A percentile compares a stretch with the other conserved stretches of the same genome.
phyloP scores from a whole-genome alignment of 108 stramenopile genomes.

The Nannochloropsis salina region DNA sequence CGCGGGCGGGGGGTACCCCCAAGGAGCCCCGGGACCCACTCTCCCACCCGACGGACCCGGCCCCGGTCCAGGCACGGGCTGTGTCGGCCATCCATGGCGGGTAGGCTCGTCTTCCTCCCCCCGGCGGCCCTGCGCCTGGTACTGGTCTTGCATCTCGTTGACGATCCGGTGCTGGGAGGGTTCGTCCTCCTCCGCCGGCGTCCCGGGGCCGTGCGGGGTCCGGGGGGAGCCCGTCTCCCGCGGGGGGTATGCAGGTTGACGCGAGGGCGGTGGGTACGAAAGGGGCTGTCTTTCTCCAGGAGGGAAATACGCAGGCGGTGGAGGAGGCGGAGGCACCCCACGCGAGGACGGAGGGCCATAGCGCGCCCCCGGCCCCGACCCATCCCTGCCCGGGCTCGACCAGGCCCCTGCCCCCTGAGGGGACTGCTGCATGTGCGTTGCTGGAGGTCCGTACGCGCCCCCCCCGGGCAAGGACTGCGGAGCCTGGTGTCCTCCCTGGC shows the following conservation, averaged over 20 bases:
- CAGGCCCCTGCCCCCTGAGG: not conserved
- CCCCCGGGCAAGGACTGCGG: conserved; percentile 15
- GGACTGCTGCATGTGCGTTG: not conserved
- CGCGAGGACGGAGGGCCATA: conserved; percentile 13
- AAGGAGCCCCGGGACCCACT: too few species aligned
- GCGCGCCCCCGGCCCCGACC: not conserved
- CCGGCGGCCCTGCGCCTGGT: not conserved
- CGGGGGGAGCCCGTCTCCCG: too few species aligned
- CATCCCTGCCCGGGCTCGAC: not conserved
- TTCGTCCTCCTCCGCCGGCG: not conserved
- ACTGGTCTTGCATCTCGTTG: conserved; percentile 12
- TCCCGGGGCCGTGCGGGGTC: too few species aligned
- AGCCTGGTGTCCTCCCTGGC: not conserved
- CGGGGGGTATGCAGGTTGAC: not conserved
- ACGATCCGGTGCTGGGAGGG: not conserved
- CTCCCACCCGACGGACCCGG: too few species aligned
- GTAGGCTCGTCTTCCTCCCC: not conserved
- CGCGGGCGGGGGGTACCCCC: not conserved
- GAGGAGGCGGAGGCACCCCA: too few species aligned
- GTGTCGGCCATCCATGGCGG: too few species aligned
- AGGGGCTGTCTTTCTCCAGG: not conserved
- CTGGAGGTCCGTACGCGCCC: not conserved
- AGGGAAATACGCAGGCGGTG: too few species aligned
- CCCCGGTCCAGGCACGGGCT: too few species aligned
- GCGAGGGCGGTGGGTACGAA: not conserved